Percentiles rank a stretch among this genome's conserved stretches.
These are phyloP conservation scores for Gossypium trilobum DNA, from an alignment of 441 rosid species.

Conservation along the genomic window DNA sequence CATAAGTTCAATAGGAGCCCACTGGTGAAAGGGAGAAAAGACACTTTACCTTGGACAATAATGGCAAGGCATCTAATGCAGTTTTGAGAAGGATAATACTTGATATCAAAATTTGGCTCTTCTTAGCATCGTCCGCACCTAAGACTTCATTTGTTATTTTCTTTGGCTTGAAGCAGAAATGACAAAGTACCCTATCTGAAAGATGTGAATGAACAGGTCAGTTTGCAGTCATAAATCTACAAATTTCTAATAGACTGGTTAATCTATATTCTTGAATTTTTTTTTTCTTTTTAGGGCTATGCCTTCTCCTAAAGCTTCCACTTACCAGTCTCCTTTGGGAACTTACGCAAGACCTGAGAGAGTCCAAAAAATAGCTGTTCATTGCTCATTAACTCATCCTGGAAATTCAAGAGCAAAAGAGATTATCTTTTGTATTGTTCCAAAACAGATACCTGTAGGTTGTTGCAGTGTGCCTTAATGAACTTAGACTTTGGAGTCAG, in stretches of 20 bases:
- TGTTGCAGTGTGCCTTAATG: conserved; percentile 1
- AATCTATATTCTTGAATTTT: not conserved
- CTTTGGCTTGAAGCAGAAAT: conserved; percentile 93
- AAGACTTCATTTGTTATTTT: conserved; percentile 62
- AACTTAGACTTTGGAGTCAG: conserved; percentile 7
- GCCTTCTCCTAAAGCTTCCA: conserved; percentile 13
- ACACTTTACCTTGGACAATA: conserved; percentile 57
- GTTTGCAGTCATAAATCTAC: conserved; percentile 14
- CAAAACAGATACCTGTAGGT: conserved; percentile 9
- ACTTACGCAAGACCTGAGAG: conserved; percentile 86
- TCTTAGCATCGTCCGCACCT: conserved; percentile 59
- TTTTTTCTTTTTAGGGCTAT: not conserved
- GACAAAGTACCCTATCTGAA: conserved; percentile 91
- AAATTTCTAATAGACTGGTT: conserved; percentile 13
- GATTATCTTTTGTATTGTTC: conserved; percentile 18
- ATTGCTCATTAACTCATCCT: conserved; percentile 95
- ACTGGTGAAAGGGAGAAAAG: conserved; percentile 12
- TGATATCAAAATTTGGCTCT: conserved; percentile 77
- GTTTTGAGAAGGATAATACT: conserved; percentile 94
- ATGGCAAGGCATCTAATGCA: conserved; percentile 89
- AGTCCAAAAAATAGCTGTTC: conserved; percentile 94
- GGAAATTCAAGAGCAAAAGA: conserved; percentile 24
- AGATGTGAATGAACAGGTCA: conserved; percentile 19
- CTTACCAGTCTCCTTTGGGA: conserved; percentile 92
- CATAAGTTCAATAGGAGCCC: not conserved